A percentile compares a stretch with the other conserved stretches of the same genome.
These are phyloP conservation scores for Coniochaeta pulveracea DNA, from an alignment of 2,329 filamentous ascomycete genomes.

Conservation along the genomic window DNA sequence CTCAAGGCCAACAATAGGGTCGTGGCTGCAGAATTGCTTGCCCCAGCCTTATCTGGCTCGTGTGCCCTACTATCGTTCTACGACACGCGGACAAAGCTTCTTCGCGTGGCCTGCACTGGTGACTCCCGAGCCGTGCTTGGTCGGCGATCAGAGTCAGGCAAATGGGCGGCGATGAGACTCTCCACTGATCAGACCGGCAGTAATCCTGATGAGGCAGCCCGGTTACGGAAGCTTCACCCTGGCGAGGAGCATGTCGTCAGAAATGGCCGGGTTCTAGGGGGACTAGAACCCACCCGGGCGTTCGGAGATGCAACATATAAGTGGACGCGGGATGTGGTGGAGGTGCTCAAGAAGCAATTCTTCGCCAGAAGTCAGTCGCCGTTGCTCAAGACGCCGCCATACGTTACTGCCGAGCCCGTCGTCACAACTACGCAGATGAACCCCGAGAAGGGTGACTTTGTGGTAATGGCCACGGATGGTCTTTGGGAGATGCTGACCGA, in stretches of 20 bases:
- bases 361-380: constrained; percentile 62
- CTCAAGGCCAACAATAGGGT: constrained; percentile 79
- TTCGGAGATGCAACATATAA: constrained; percentile 98
- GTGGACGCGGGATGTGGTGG: constrained; percentile 78
- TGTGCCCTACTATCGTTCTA: constrained; percentile 96
- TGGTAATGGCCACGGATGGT: constrained; percentile 93
- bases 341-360: constrained; percentile 72
- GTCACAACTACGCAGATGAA: constrained; percentile 88
- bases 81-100: constrained; percentile 72
- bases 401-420: constrained; percentile 92
- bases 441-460: constrained; percentile 82
- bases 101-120: constrained; percentile 91
- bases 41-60: constrained; percentile 90
- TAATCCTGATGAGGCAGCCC: constrained; percentile 72
- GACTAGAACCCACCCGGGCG: constrained; percentile 82
- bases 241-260: constrained; percentile 78
- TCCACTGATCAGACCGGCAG: constrained; percentile 91
- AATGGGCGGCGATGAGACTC: constrained; percentile 84
- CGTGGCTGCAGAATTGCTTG: constrained; percentile 83
- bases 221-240: constrained; percentile 77
- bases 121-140: constrained; percentile 94
- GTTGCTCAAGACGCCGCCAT: constrained; percentile 80
- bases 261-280: constrained; percentile 83
- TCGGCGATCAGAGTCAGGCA: constrained; percentile 63
- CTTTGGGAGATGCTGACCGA: constrained; percentile 99